Conservation (phyloP, 2,329 filamentous ascomycete species). For the Ilyonectria mors-panacis region DNA sequence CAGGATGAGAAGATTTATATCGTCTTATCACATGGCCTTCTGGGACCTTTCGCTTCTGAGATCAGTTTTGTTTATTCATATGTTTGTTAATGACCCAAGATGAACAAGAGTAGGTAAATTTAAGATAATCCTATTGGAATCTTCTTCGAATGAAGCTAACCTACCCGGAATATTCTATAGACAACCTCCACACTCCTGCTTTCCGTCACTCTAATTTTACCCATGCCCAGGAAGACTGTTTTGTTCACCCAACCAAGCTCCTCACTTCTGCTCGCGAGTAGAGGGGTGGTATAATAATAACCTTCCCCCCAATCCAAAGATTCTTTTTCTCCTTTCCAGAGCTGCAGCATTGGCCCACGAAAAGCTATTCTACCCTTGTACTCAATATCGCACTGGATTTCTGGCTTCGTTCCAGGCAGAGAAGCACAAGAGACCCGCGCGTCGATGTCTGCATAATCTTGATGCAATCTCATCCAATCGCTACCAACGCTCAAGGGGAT, state of each 20-base stretch:
- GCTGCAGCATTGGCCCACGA: background rate
- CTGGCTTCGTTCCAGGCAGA: background rate
- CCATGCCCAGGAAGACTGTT: too few relatives aligned
- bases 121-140: too few relatives aligned
- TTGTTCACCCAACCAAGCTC: background rate
- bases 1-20: too few relatives aligned
- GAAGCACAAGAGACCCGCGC: background rate
- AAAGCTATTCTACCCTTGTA: background rate
- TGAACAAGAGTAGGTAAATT: too few relatives aligned
- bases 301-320: background rate
- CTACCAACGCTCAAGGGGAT: background rate
- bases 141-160: too few relatives aligned
- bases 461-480: background rate
- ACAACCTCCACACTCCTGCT: too few relatives aligned
- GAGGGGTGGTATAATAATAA: conserved; percentile 1
- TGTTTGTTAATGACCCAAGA: too few relatives aligned
- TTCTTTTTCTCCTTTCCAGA: conserved; percentile 1
- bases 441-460: conserved; percentile 3
- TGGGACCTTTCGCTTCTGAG: too few relatives aligned
- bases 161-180: too few relatives aligned
- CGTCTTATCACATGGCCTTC: too few relatives aligned
- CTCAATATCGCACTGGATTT: background rate
- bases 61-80: too few relatives aligned
- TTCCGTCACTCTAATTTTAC: too few relatives aligned
- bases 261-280: background rate